Evolutionary conservation across 768 basidiomycete species (phyloP).

Genomic region (Agrocybe chaxingu): DNA sequence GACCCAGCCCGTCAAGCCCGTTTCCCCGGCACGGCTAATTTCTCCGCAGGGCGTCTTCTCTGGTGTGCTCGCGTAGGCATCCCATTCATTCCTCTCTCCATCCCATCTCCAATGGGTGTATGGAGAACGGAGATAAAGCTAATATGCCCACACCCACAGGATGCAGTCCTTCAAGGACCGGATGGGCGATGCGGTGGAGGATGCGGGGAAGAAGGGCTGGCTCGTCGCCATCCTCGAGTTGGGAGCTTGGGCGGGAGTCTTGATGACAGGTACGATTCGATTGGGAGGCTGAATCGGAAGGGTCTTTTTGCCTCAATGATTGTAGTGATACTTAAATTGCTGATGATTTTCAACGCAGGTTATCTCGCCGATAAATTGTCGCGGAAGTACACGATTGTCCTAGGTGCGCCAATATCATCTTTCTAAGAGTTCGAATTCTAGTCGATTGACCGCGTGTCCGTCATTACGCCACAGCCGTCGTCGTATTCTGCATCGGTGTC

Average conservation of each 20-base stretch:
- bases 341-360: constrained; percentile 22
- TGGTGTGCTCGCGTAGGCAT: constrained; percentile 58
- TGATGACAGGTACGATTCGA: constrained; percentile 50
- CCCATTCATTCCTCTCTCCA: too few species aligned
- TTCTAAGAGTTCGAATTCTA: too few species aligned
- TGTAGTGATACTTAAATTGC: background rate
- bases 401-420: constrained; percentile 30
- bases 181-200: constrained; percentile 52
- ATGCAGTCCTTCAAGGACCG: constrained; percentile 51
- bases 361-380: constrained; percentile 71
- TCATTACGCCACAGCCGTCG: constrained; percentile 36
- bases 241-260: constrained; percentile 74
- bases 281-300: background rate
- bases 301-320: background rate
- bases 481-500: constrained; percentile 68
- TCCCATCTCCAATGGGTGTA: background rate
- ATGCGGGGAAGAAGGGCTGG: constrained; percentile 62
- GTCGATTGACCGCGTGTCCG: background rate
- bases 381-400: constrained; percentile 67
- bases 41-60: constrained; percentile 66
- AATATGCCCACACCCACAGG: constrained; percentile 18
- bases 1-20: background rate
- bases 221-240: constrained; percentile 73
- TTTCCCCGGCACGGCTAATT: background rate
- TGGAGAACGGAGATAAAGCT: background rate